Percentiles rank a stretch among this genome's conserved stretches.
phyloP scores from a whole-genome alignment of 148 eudicot genomes.

The Arbutus unedo region DNA sequence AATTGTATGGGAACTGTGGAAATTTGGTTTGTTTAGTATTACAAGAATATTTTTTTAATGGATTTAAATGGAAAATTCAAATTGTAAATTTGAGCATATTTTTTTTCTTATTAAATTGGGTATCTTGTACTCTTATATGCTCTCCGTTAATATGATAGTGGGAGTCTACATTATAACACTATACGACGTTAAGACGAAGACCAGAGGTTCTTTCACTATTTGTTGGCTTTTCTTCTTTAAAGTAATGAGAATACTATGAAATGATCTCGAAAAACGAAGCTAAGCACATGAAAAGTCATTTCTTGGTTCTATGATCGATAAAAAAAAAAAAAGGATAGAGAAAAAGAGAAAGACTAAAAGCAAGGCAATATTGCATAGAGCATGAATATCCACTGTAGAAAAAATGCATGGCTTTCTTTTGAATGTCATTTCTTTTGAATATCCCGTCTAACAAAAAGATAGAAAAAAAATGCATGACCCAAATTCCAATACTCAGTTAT shows the following conservation, averaged over 20 bases:
- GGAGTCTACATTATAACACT: too few species aligned
- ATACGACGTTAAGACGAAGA: too few species aligned
- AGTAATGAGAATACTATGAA: background rate
- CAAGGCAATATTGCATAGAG: conserved; percentile 19
- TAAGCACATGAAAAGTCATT: conserved; percentile 33
- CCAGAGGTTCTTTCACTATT: too few species aligned
- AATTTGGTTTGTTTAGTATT: background rate
- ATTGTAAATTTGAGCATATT: background rate
- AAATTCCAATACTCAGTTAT: background rate
- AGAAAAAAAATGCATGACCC: background rate
- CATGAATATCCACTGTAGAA: conserved; percentile 25
- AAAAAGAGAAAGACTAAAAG: conserved; percentile 16
- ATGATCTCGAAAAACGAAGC: conserved; percentile 13
- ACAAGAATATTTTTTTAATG: background rate
- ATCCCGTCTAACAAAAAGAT: too few species aligned
- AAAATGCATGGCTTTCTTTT: conserved; percentile 7
- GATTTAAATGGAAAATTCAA: background rate
- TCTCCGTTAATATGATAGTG: too few species aligned
- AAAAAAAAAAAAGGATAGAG: conserved; percentile 15
- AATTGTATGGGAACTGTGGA: background rate
- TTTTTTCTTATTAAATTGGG: too few species aligned
- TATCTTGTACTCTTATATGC: too few species aligned
- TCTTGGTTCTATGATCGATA: conserved; percentile 22
- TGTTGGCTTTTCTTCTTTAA: conserved; percentile 5
- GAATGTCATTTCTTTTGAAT: background rate